Base-by-base conservation (phyloP, 2,329 filamentous ascomycete genomes). In the Phialocephala sp. region DNA sequence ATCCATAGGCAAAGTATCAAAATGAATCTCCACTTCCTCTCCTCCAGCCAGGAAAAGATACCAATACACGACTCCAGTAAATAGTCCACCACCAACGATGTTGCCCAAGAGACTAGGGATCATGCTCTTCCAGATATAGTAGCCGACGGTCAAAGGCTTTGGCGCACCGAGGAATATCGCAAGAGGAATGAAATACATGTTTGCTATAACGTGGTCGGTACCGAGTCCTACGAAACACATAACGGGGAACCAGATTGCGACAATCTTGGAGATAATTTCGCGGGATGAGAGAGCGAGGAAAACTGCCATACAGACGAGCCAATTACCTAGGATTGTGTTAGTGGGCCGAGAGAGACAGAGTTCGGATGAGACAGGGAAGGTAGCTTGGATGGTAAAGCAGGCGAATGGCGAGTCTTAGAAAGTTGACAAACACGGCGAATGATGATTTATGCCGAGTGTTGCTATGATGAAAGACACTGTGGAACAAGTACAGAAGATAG, bases 101-200 rank as follows among this genome's bases (percentile, higher is more conserved):
- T 87, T 87, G 0, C 85, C 85, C 1, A 87, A 68, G 2, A 81
- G 67, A 0, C 82, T 79, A 0, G 85, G 85, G 39, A 87, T 82
- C 67, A 86, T 80, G 0, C 80, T 82, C 71, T 87, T 86, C 83
- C 83, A 87, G 67, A 87, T 83, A 64, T 87, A 87, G 47, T 85
- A 76, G 0, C 80, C 77, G 0, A 84, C 79, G 0, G 75, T 80
- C 24, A 87, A 76, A 0, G 76, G 75, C n/a, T 60, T 45, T 0
- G 81, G 79, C 0, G 82, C 78, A 0, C 77, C 75, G 0, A 83
- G 72, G 76, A 80, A 87, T 41, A 87, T 85, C 0, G 77, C 83
- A 55, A 85, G 72, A 0, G 84, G 82, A 14, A 74, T 74, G 62
- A 84, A 83, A 41, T 82, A 84, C 83, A 85, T 86, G 67, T 86